These are phyloP conservation scores for Calycina marina DNA, from an alignment of 2,329 filamentous ascomycete species.

Conservation along the genomic window DNA sequence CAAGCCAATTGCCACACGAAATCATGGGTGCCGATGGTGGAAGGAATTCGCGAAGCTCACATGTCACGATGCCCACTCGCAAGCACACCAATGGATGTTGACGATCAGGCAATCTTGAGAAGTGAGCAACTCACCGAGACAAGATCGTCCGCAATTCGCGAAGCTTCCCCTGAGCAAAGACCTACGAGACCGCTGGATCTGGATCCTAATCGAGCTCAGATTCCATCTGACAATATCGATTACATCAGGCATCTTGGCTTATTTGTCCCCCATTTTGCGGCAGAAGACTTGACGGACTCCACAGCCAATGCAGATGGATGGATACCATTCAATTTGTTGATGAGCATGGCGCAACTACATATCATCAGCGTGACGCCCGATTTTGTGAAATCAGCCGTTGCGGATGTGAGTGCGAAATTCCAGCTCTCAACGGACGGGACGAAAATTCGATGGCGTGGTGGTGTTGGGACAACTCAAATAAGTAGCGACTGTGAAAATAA, in stretches of 20 bases:
- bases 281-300: conserved; percentile 33
- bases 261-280: conserved; percentile 39
- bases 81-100: conserved; percentile 6
- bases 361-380: conserved; percentile 70
- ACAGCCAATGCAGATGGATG: conserved; percentile 55
- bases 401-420: conserved; percentile 57
- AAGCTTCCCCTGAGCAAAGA: conserved; percentile 47
- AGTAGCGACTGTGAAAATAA: conserved; percentile 47
- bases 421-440: conserved; percentile 65
- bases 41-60: conserved; percentile 27
- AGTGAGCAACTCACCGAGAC: conserved; percentile 15
- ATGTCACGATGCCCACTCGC: conserved; percentile 20
- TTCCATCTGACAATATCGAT: conserved; percentile 63
- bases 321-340: conserved; percentile 70
- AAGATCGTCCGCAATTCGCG: conserved; percentile 4
- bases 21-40: conserved; percentile 11
- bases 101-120: conserved; percentile 12
- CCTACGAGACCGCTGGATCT: conserved; percentile 64
- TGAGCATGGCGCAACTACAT: conserved; percentile 71
- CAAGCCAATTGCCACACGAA: conserved; percentile 21
- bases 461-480: conserved; percentile 45
- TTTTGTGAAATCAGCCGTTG: conserved; percentile 60
- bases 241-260: conserved; percentile 66
- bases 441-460: conserved; percentile 69
- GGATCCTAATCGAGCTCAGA: conserved; percentile 62